phyloP scores from a whole-genome alignment of 257 asterid genomes.

The Oldenlandia corymbosa region DNA sequence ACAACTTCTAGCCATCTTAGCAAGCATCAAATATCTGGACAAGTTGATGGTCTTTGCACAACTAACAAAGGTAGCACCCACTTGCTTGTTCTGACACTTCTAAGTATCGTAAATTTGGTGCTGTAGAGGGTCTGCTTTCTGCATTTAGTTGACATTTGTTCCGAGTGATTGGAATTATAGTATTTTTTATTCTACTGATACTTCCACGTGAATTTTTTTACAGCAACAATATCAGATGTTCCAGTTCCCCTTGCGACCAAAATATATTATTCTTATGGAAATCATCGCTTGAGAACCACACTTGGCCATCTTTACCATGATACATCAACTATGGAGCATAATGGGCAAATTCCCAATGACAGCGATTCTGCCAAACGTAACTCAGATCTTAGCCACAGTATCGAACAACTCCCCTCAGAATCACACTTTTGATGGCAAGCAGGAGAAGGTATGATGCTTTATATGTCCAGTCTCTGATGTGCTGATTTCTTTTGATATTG shows the following conservation, averaged over 20 bases:
- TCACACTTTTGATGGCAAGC: slow-evolving; percentile 37
- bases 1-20: slow-evolving; percentile 14
- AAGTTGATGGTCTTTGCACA: slow-evolving; percentile 7
- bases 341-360: slow-evolving; percentile 28
- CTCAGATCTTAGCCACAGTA: slow-evolving; percentile 29
- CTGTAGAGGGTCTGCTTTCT: neutral
- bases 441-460: slow-evolving; percentile 31
- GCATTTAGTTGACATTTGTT: neutral
- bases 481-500: neutral
- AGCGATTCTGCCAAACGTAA: slow-evolving; percentile 35
- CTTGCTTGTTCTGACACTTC: neutral
- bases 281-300: slow-evolving; percentile 54
- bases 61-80: slow-evolving; percentile 18
- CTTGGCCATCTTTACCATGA: slow-evolving; percentile 51
- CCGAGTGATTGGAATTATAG: neutral
- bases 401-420: slow-evolving; percentile 33
- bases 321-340: slow-evolving; percentile 33
- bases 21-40: slow-evolving; percentile 17
- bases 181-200: slow-evolving; percentile 12
- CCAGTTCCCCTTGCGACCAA: slow-evolving; percentile 93
- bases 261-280: slow-evolving; percentile 68
- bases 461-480: neutral
- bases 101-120: neutral
- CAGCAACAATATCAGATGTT: slow-evolving; percentile 39
- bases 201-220: slow-evolving; percentile 20